phyloP scores from a whole-genome alignment of 352 stramenopile genomes.

The Pythium dissotocum region DNA sequence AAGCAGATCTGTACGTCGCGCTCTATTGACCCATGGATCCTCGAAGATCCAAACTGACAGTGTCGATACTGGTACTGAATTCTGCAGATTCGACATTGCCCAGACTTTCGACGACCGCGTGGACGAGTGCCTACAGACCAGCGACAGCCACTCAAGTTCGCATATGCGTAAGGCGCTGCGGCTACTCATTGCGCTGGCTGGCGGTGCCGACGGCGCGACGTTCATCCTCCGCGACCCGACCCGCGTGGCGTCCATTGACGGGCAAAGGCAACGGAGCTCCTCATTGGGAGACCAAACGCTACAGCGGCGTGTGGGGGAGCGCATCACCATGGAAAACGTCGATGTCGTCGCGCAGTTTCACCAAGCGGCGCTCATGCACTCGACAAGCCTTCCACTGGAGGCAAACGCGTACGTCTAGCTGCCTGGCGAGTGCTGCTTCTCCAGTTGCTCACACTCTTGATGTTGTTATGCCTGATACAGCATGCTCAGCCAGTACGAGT shows the following conservation, averaged over 20 bases:
- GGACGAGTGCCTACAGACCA: conserved; percentile 16
- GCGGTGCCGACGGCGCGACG: conserved; percentile 50
- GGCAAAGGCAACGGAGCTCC: not conserved
- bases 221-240: conserved; percentile 63
- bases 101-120: conserved; percentile 23
- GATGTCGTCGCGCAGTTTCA: conserved; percentile 40
- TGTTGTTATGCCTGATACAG: not conserved
- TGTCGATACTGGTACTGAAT: not conserved
- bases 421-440: not conserved
- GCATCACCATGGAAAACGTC: conserved; percentile 54
- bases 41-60: not conserved
- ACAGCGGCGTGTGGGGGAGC: conserved; percentile 44
- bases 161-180: conserved; percentile 38
- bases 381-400: conserved; percentile 36
- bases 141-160: not conserved
- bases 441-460: not conserved
- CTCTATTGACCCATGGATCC: not conserved
- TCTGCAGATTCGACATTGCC: conserved; percentile 19
- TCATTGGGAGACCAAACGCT: not conserved
- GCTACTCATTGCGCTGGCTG: conserved; percentile 57
- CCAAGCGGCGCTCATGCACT: conserved; percentile 32
- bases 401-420: conserved; percentile 34
- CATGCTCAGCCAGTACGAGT: conserved; percentile 15
- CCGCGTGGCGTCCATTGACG: conserved; percentile 5
- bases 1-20: conserved; percentile 19